Conservation (phyloP, 2,329 filamentous ascomycete genomes). For the Aspergillus vadensis region DNA sequence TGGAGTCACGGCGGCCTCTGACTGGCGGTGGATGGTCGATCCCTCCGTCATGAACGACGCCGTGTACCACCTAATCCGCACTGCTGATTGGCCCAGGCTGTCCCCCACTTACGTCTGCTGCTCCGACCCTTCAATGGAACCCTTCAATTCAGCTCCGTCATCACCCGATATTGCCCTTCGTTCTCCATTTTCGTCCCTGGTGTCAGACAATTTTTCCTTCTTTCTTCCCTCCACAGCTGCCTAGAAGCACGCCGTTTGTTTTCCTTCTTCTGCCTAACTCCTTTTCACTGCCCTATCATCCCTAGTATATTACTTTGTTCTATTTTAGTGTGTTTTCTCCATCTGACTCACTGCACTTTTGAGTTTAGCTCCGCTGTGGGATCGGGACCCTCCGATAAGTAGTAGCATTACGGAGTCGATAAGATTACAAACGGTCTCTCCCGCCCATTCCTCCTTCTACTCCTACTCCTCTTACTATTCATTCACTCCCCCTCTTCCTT, state of each 20-base stretch:
- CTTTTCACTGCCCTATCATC: not conserved
- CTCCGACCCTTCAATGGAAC: slow-evolving; percentile 13
- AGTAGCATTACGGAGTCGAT: slow-evolving; percentile 10
- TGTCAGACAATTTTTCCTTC: slow-evolving; percentile 12
- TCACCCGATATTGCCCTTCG: slow-evolving; percentile 18
- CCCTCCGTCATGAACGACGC: not conserved
- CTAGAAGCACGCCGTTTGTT: not conserved
- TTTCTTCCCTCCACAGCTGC: slow-evolving; percentile 1
- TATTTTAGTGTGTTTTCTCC: slow-evolving; percentile 3
- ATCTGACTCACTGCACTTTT: slow-evolving; percentile 9
- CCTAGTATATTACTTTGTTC: not conserved
- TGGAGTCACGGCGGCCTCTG: not conserved
- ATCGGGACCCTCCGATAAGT: slow-evolving; percentile 13
- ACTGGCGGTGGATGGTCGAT: not conserved
- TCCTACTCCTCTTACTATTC: not conserved
- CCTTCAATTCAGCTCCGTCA: slow-evolving; percentile 4
- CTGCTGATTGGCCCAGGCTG: not conserved
- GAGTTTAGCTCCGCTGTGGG: slow-evolving; percentile 8
- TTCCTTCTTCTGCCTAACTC: not conserved
- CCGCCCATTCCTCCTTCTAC: not conserved
- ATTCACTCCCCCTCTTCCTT: not conserved
- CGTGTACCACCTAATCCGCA: not conserved
- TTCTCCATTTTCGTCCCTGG: slow-evolving; percentile 13
- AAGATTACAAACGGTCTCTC: slow-evolving; percentile 15
- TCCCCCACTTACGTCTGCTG: slow-evolving; percentile 5